Conservation (phyloP, 441 rosid genomes). For the Pelargonium hybrid region DNA sequence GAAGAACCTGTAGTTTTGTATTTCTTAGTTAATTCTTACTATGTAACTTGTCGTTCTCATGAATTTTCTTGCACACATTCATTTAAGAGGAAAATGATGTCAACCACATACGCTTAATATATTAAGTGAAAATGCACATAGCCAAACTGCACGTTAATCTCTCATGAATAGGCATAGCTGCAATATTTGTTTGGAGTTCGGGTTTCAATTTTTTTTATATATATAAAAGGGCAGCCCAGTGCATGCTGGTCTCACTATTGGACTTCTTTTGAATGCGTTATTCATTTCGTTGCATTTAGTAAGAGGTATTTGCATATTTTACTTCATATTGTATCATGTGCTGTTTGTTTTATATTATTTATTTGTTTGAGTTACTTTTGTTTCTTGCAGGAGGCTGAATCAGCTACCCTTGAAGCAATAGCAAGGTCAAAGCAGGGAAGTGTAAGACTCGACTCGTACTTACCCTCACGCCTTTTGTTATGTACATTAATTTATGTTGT, state of each 20-base stretch:
- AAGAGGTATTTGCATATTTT: background rate
- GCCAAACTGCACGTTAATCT: background rate
- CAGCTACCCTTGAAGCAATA: constrained; percentile 81
- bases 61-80: background rate
- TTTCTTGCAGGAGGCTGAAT: constrained; percentile 70
- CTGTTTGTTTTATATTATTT: constrained; percentile 15
- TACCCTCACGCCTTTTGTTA: constrained; percentile 14
- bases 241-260: too few species aligned
- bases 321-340: background rate
- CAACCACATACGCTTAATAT: background rate
- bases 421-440: constrained; percentile 73
- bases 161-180: background rate
- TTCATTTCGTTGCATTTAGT: background rate
- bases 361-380: background rate
- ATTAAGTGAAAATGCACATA: background rate
- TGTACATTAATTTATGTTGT: background rate
- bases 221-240: too few species aligned
- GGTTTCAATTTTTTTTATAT: background rate
- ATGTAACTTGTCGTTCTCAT: background rate
- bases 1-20: background rate
- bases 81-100: background rate
- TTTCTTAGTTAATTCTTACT: background rate
- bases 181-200: background rate
- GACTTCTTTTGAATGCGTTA: background rate
- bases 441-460: constrained; percentile 48